phyloP scores from a whole-genome alignment of 495 filamentous ascomycete species.

The Cercophora newfieldiana region DNA sequence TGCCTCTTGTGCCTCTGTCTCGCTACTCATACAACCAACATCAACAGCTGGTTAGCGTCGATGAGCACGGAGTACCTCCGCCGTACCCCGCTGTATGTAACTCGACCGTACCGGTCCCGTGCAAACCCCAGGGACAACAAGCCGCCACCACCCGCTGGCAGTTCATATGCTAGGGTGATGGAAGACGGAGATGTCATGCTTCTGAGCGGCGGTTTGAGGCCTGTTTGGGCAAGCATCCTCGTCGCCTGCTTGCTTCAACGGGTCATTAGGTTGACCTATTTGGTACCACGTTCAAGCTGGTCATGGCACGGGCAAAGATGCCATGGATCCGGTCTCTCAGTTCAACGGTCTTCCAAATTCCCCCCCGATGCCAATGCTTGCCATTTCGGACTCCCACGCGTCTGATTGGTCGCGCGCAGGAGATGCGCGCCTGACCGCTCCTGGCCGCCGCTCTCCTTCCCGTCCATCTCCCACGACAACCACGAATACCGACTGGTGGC shows the following conservation, averaged over 20 bases:
- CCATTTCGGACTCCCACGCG: background rate
- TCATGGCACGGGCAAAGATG: background rate
- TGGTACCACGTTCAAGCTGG: background rate
- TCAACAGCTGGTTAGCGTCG: background rate
- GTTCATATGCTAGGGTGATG: background rate
- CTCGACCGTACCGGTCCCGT: no score
- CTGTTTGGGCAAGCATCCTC: background rate
- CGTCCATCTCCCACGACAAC: background rate
- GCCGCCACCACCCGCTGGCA: background rate
- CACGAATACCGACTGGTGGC: background rate
- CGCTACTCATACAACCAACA: no score
- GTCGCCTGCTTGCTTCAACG: background rate
- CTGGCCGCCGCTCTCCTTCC: background rate
- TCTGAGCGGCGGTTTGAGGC: background rate
- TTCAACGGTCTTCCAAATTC: background rate
- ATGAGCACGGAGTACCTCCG: background rate
- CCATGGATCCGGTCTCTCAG: conserved; percentile 13
- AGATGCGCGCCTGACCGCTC: conserved; percentile 15
- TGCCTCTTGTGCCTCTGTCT: no score
- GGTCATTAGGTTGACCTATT: background rate
- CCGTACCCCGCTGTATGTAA: background rate
- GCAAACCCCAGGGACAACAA: background rate
- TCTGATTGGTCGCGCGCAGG: conserved; percentile 18
- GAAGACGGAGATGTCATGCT: background rate
- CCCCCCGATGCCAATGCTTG: conserved; percentile 4